phyloP scores from a whole-genome alignment of 805 yeast species.

The Candida parachauliodes region DNA sequence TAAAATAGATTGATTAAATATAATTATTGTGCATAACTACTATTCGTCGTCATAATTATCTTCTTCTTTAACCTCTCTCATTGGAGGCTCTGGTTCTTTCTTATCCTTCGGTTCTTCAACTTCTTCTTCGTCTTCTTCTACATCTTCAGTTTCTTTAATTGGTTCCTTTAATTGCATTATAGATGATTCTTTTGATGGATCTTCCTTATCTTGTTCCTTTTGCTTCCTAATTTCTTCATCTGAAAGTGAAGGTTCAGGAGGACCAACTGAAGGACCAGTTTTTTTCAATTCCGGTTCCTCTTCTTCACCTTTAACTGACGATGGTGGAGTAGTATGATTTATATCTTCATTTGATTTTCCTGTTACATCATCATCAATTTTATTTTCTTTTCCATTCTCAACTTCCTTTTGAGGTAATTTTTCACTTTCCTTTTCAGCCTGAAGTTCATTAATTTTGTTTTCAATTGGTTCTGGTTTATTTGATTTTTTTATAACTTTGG shows the following conservation, averaged over 20 bases:
- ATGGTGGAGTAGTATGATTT: slow-evolving; percentile 1
- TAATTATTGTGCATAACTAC: not conserved
- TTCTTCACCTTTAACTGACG: slow-evolving; percentile 7
- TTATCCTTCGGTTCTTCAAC: slow-evolving; percentile 9
- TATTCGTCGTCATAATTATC: slow-evolving; percentile 43
- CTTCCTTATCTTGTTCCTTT: slow-evolving; percentile 7
- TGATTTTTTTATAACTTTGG: slow-evolving; percentile 23
- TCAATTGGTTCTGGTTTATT: slow-evolving; percentile 11
- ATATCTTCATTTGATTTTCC: not conserved
- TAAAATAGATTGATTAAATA: too few relatives aligned
- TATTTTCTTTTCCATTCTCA: not conserved
- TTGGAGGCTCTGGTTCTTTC: slow-evolving; percentile 40
- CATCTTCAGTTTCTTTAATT: slow-evolving; percentile 9
- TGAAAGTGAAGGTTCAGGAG: slow-evolving; percentile 5
- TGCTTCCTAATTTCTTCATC: slow-evolving; percentile 1
- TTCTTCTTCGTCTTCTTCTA: slow-evolving; percentile 5
- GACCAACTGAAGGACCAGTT: slow-evolving; percentile 2
- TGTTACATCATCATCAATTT: not conserved
- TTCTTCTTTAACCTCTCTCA: slow-evolving; percentile 44
- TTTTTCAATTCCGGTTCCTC: slow-evolving; percentile 3
- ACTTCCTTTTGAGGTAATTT: slow-evolving; percentile 2
- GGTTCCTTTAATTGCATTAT: slow-evolving; percentile 6
- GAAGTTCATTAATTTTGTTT: slow-evolving; percentile 1
- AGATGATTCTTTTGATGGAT: not conserved
- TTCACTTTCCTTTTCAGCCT: slow-evolving; percentile 12